Evolutionary conservation across 192 early-diverging fungal species (phyloP).

Genomic region (Coemansia sp.): DNA sequence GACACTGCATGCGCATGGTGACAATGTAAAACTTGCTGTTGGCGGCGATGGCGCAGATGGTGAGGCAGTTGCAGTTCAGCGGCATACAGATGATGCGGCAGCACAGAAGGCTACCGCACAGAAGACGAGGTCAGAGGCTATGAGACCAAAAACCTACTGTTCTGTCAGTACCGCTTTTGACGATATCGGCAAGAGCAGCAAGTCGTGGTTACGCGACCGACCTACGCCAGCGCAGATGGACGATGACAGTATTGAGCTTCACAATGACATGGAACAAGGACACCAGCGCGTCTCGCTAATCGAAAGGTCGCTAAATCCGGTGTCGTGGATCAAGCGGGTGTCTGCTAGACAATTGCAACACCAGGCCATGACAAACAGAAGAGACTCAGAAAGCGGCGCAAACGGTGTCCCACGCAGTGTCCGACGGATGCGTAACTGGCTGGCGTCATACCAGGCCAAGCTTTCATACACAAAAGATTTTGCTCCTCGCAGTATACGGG

Average conservation of each 20-base stretch:
- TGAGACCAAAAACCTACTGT: constrained; percentile 29
- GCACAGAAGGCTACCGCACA: constrained; percentile 1
- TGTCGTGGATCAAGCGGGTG: constrained; percentile 40
- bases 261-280: constrained; percentile 6
- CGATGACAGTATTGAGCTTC: background rate
- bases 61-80: background rate
- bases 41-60: background rate
- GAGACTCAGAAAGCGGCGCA: background rate
- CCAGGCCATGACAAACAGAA: constrained; percentile 1
- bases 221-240: constrained; percentile 8
- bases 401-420: constrained; percentile 8
- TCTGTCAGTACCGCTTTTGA: constrained; percentile 40
- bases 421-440: constrained; percentile 34
- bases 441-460: constrained; percentile 36
- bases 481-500: constrained; percentile 14
- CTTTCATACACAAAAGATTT: constrained; percentile 29
- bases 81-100: background rate
- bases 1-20: background rate
- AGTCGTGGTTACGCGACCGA: constrained; percentile 36
- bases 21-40: background rate
- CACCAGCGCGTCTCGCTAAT: constrained; percentile 17
- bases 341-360: constrained; percentile 37
- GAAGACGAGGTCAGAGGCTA: background rate
- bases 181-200: constrained; percentile 20
- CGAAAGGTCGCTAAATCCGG: constrained; percentile 46